Percentiles rank a stretch among this genome's conserved stretches.
Conservation (phyloP, 2,329 filamentous ascomycete genomes). For the Penicillium sp. region DNA sequence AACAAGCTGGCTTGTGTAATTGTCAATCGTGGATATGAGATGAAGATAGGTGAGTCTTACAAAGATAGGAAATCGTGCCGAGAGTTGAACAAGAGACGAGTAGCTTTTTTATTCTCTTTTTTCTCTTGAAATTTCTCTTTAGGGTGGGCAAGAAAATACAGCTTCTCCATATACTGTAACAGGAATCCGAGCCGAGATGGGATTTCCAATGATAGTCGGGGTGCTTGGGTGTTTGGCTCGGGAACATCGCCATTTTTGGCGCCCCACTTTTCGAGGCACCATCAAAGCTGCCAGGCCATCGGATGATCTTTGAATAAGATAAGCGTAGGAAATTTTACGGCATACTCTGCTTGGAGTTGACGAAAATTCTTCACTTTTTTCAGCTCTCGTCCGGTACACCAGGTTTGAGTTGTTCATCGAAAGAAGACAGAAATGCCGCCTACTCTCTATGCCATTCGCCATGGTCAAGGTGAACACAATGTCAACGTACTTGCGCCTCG, state of each 20-base stretch:
- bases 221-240: background rate
- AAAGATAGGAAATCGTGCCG: background rate
- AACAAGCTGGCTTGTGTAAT: no score
- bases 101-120: no score
- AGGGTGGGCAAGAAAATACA: no score
- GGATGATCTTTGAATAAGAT: background rate
- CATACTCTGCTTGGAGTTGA: no score
- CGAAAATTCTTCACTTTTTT: background rate
- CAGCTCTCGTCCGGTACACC: background rate
- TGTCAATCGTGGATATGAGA: no score
- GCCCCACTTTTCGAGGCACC: no score
- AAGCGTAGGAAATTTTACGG: background rate
- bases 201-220: background rate
- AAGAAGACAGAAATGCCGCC: slow-evolving; percentile 23
- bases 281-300: background rate
- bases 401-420: background rate
- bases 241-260: background rate
- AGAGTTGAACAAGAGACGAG: background rate
- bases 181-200: background rate
- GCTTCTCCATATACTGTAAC: background rate
- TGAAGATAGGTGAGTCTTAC: background rate
- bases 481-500: slow-evolving; percentile 5
- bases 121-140: no score
- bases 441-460: slow-evolving; percentile 13
- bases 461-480: slow-evolving; percentile 20